Evolutionary conservation across 768 basidiomycete species (phyloP).

Genomic region (Naematelia encephala): DNA sequence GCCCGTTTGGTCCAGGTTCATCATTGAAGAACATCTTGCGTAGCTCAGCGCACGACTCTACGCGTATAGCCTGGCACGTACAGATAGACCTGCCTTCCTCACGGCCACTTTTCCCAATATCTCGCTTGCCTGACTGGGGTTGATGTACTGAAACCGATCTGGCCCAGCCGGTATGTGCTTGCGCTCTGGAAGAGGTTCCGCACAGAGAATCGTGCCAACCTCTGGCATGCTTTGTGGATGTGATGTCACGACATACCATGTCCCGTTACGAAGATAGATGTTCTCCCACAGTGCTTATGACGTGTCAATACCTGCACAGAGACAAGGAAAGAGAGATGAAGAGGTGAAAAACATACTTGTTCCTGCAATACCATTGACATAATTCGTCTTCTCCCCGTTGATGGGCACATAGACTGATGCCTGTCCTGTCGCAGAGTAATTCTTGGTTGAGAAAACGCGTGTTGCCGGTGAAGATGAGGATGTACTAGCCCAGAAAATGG

Average conservation of each 20-base stretch:
- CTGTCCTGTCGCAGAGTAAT: not conserved
- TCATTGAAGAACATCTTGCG: constrained; percentile 39
- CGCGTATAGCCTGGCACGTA: constrained; percentile 14
- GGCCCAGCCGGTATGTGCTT: constrained; percentile 15
- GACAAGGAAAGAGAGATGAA: not conserved
- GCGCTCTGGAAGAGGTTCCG: constrained; percentile 15
- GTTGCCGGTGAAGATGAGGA: not conserved
- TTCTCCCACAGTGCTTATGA: constrained; percentile 16
- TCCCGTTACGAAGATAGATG: constrained; percentile 34
- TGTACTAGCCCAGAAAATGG: not conserved
- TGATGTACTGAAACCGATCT: constrained; percentile 25
- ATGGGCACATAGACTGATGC: not conserved
- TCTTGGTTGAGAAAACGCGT: not conserved
- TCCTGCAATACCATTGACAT: constrained; percentile 27
- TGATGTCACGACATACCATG: constrained; percentile 24
- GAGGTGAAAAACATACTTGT: constrained; percentile 21
- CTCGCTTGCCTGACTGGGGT: constrained; percentile 7
- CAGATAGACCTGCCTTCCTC: constrained; percentile 26
- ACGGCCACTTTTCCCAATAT: constrained; percentile 27
- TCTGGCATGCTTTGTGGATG: constrained; percentile 20
- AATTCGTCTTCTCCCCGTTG: constrained; percentile 18
- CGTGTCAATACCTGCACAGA: not conserved
- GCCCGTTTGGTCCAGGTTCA: constrained; percentile 18
- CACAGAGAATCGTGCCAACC: constrained; percentile 25
- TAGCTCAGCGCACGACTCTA: not conserved